Base-by-base conservation (phyloP, 169 alveolate genomes). In the Babesia ovata region DNA sequence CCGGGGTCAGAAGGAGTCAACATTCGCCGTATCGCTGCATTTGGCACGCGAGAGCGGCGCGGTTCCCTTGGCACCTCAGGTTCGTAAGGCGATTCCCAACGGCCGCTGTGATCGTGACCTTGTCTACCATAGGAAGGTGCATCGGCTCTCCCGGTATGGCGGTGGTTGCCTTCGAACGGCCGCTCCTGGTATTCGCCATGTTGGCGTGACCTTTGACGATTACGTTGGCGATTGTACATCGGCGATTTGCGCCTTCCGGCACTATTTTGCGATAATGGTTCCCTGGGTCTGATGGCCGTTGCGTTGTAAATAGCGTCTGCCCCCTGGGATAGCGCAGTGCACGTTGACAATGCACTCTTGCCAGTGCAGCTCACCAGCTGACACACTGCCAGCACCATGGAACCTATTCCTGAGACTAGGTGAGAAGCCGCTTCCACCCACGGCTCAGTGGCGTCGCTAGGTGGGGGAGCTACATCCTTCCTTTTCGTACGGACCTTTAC, bases 311-410 rank as follows among this genome's bases (percentile, higher is more conserved):
- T 45, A 1, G 50, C 50, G n/a, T 45, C 50, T 1, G 50, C 14
- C 19, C n/a, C 19, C 50, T 45, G 14, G 14, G 50, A 45, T 1
- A 45, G 14, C 28, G n/a, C 61, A 4, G 63, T 69, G 52, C 88
- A 81, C 19, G 67, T 28, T 24, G 61, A 54, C 26, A 81, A 22
- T 9, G 73, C 78, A 14, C 48, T 72, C 22, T 58, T 61, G 22
- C 88, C 88, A 8, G 88, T 81, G 28, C 67, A 17, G 42, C 75
- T 72, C 21, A 81, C 57, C 10, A 73, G 49, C 53, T 81, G 66
- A 73, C 88, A 70, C 42, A 56, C 52, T 4, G 88, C 85, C 17
- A 81, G 70, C 36, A 53, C 85, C 53, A 81, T 36, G 33, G 81
- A 71, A 24, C 79, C 88, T 8, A 81, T 13, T 0, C 88, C 88